These are phyloP conservation scores for Pseudogymnoascus verrucosus DNA, from an alignment of 2,329 filamentous ascomycete species.

Conservation along the genomic window DNA sequence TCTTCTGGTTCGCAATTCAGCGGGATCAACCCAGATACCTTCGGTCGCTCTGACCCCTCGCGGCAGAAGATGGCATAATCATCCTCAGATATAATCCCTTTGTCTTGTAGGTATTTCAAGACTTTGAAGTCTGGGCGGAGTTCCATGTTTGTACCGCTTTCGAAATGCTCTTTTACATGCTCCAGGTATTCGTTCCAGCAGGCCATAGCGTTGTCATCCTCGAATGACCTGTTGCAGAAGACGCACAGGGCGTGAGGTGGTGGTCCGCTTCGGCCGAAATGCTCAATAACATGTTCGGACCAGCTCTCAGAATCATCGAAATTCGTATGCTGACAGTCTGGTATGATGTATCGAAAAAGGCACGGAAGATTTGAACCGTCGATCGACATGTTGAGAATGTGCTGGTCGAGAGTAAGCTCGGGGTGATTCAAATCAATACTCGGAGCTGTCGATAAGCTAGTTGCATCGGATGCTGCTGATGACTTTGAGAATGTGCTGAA, in stretches of 20 bases:
- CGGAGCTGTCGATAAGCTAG: neutral
- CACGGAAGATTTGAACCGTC: slow-evolving; percentile 15
- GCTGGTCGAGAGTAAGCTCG: neutral
- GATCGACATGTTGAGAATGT: neutral
- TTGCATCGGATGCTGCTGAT: neutral
- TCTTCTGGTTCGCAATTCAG: neutral
- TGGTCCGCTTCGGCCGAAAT: slow-evolving; percentile 28
- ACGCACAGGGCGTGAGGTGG: slow-evolving; percentile 36
- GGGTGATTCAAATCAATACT: neutral
- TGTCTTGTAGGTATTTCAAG: slow-evolving; percentile 30
- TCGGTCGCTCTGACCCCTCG: neutral
- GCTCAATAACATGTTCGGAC: slow-evolving; percentile 31
- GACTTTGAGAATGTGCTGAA: neutral
- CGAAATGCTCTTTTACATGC: slow-evolving; percentile 40
- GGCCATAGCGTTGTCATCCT: slow-evolving; percentile 8
- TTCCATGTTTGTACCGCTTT: slow-evolving; percentile 17
- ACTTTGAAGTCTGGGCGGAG: slow-evolving; percentile 34
- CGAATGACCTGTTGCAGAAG: slow-evolving; percentile 37
- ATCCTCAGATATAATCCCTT: slow-evolving; percentile 24
- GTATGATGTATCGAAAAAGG: slow-evolving; percentile 18
- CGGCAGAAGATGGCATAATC: slow-evolving; percentile 13
- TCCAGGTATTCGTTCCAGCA: slow-evolving; percentile 34
- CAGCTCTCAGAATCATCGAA: slow-evolving; percentile 37
- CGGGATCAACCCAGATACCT: neutral
- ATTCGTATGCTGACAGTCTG: neutral